Conservation (phyloP, 495 filamentous ascomycete genomes). For the Aspergillus wentii region DNA sequence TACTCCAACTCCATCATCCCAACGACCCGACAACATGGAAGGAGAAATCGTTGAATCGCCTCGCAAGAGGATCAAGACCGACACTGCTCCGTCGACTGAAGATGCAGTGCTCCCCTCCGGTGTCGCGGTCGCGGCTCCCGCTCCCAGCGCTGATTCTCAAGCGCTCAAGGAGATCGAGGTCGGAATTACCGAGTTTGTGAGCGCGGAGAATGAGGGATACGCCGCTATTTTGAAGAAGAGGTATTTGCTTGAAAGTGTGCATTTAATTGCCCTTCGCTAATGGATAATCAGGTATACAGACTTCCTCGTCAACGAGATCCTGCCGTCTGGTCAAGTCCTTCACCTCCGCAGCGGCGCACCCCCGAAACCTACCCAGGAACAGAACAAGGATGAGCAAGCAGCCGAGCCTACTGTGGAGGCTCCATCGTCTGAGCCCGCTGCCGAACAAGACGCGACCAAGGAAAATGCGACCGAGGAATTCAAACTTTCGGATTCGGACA, state of each 20-base stretch:
- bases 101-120: constrained; percentile 15
- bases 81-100: constrained; percentile 16
- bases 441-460: constrained; percentile 6
- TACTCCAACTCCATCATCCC: constrained; percentile 2
- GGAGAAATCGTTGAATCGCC: constrained; percentile 36
- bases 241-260: constrained; percentile 21
- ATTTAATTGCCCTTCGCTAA: constrained; percentile 6
- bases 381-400: constrained; percentile 5
- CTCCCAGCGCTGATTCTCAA: constrained; percentile 19
- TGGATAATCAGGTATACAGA: constrained; percentile 70
- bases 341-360: constrained; percentile 57
- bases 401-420: background rate
- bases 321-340: constrained; percentile 68
- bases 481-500: constrained; percentile 44
- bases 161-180: constrained; percentile 43
- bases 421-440: too few relatives aligned
- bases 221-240: constrained; percentile 55
- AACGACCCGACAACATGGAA: too few relatives aligned
- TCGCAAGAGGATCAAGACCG: constrained; percentile 40
- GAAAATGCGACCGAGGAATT: constrained; percentile 18
- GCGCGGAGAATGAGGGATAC: constrained; percentile 43
- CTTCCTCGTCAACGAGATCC: constrained; percentile 92
- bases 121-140: constrained; percentile 5
- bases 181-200: constrained; percentile 54
- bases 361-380: constrained; percentile 9